These are phyloP conservation scores for Infundibulicybe gibba DNA, from an alignment of 768 basidiomycete genomes.

Conservation along the genomic window DNA sequence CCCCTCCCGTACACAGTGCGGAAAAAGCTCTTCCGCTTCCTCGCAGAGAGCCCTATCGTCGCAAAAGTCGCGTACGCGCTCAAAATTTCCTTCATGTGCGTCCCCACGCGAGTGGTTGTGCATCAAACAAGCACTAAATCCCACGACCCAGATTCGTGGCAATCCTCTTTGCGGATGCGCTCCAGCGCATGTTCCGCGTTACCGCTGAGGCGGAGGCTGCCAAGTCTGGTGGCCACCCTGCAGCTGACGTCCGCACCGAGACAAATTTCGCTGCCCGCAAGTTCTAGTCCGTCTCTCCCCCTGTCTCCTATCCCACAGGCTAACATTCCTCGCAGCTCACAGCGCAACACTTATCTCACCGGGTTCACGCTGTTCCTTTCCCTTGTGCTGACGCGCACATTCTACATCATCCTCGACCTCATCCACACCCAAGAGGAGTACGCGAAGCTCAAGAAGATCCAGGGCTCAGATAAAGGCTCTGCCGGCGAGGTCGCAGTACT, in stretches of 20 bases:
- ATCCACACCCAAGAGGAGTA: conserved; percentile 89
- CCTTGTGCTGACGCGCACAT: conserved; percentile 88
- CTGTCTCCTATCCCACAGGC: background rate
- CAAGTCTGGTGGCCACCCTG: conserved; percentile 46
- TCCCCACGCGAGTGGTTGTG: conserved; percentile 14
- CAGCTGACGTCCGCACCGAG: conserved; percentile 71
- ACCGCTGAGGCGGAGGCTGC: conserved; percentile 68
- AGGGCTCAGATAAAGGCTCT: conserved; percentile 8
- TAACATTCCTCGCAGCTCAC: conserved; percentile 47
- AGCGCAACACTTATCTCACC: conserved; percentile 90
- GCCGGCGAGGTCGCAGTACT: conserved; percentile 58
- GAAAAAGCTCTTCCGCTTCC: conserved; percentile 69
- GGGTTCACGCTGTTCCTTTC: conserved; percentile 95
- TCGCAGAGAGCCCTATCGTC: conserved; percentile 63
- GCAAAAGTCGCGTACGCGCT: conserved; percentile 88
- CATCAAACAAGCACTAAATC: background rate
- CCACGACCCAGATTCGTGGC: conserved; percentile 60
- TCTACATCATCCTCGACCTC: conserved; percentile 89
- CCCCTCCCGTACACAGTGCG: conserved; percentile 79
- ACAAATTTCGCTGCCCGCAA: conserved; percentile 89
- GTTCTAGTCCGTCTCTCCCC: conserved; percentile 68
- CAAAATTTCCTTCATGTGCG: conserved; percentile 92
- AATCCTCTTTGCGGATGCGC: conserved; percentile 85
- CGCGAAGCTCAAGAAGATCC: conserved; percentile 61
- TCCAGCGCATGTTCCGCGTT: conserved; percentile 89